Base-by-base conservation (phyloP, 805 yeast genomes). In the Sugiyamaella lignohabitans region DNA sequence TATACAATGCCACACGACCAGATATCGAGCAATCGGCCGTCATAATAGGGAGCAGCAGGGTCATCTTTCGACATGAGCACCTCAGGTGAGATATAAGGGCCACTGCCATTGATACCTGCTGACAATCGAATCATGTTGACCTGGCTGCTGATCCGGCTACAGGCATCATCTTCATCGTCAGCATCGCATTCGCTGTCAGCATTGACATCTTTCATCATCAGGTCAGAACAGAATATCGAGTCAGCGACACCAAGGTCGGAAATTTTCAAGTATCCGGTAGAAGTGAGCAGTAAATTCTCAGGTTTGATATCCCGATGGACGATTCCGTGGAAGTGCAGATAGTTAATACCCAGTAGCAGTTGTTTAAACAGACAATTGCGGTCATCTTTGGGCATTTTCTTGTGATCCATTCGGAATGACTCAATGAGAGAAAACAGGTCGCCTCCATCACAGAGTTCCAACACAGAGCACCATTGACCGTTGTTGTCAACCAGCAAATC, bases 401-500 rank as follows among this genome's bases (percentile, higher is more conserved):
- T 72, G 3, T 78, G 74, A 40, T 74, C 70, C n/a, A 73, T 63
- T 61, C 82, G 86, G 56, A 82, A 89, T 21, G 87, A 86, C 66
- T 87, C 94, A 39, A 81, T 74, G 40, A 82, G 67, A 3, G 82
- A 68, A 59, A 79, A 83, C 23, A 84, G 68, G 63, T 84, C 93
- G 50, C 93, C 93, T 55, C 87, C 87, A 8, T 94, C 87, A 57
- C 95, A 85, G 64, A 80, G 89, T 67, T 93, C 98, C 96, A 91
- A 87, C 40, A 91, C 87, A 63, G 89, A 95, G 45, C 84, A 78
- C 68, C 80, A 81, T 55, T 82, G 72, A 62, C 85, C 74, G 59
- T 76, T 65, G 53, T 80, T 68, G 68, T 84, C 82, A 52, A 78
- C 77, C 81, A 88, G 77, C 45, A 88, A 72, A 64, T 84, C 96